Percentiles rank a stretch among this genome's conserved stretches.
Conservation (phyloP, 495 filamentous ascomycete species). For the Elasticomyces elasticus region DNA sequence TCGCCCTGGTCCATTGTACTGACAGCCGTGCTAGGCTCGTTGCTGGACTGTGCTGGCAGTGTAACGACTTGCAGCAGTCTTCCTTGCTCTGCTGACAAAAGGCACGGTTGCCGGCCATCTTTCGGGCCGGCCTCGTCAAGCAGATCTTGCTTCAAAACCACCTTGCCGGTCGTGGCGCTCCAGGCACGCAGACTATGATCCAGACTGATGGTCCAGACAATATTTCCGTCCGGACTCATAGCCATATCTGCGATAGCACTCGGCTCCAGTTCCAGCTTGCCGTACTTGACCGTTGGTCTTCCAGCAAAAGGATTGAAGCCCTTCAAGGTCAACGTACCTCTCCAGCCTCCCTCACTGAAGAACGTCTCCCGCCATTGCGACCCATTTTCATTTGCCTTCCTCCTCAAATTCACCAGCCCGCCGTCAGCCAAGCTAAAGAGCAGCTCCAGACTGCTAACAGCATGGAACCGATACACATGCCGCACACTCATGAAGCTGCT, state of each 20-base stretch:
- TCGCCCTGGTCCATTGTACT: constrained; percentile 37
- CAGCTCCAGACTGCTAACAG: constrained; percentile 59
- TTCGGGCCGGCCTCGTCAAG: constrained; percentile 44
- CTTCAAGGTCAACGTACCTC: constrained; percentile 49
- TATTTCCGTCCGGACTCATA: constrained; percentile 52
- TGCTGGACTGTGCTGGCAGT: constrained; percentile 16
- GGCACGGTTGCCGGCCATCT: constrained; percentile 50
- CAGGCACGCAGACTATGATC: constrained; percentile 81
- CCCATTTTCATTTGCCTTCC: constrained; percentile 58
- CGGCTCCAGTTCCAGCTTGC: constrained; percentile 55
- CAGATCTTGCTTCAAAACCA: constrained; percentile 63
- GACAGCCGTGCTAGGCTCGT: not conserved
- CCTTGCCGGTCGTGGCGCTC: constrained; percentile 65
- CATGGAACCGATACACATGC: constrained; percentile 68
- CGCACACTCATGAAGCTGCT: constrained; percentile 67
- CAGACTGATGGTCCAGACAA: constrained; percentile 75
- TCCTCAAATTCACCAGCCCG: constrained; percentile 61
- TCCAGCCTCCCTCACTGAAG: constrained; percentile 70
- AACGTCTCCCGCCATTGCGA: constrained; percentile 64
- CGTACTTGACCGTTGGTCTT: constrained; percentile 53
- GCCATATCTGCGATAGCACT: constrained; percentile 54
- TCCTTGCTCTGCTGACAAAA: constrained; percentile 65
- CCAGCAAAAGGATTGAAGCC: constrained; percentile 62
- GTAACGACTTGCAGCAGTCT: constrained; percentile 66
- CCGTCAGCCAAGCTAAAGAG: constrained; percentile 78